These are phyloP conservation scores for Colletotrichum sp. DNA, from an alignment of 2,329 filamentous ascomycete species.

Conservation along the genomic window DNA sequence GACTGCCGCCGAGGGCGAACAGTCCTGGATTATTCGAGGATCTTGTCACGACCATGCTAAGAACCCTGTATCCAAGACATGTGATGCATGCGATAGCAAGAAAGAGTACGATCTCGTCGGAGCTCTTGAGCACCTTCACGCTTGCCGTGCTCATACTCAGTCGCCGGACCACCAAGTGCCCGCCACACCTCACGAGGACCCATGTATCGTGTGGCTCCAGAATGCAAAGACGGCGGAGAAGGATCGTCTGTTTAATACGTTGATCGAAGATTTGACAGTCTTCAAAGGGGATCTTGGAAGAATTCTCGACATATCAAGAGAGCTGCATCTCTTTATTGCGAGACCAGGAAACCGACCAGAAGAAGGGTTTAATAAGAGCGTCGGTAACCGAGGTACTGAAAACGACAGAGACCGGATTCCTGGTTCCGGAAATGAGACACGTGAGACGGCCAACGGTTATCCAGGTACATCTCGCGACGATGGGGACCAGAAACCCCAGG, in stretches of 20 bases:
- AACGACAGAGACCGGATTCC: too few relatives aligned
- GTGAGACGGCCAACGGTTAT: too few relatives aligned
- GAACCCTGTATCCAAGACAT: too few relatives aligned
- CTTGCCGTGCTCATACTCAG: background rate
- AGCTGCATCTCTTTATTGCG: background rate
- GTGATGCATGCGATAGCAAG: too few relatives aligned
- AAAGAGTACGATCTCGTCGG: background rate
- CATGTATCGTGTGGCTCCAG: background rate
- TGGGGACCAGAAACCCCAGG: too few relatives aligned
- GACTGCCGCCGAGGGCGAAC: background rate
- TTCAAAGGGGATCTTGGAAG: background rate
- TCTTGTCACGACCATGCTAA: background rate
- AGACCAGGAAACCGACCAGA: background rate
- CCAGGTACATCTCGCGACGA: too few relatives aligned
- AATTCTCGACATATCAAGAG: background rate
- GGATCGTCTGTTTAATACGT: background rate
- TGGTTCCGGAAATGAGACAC: too few relatives aligned
- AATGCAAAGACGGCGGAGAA: background rate
- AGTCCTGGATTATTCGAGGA: background rate
- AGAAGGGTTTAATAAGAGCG: too few relatives aligned
- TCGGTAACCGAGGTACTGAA: too few relatives aligned
- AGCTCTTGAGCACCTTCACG: background rate
- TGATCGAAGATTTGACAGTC: background rate
- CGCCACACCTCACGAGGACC: background rate
- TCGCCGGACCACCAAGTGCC: background rate